Evolutionary conservation across 2,329 filamentous ascomycete species (phyloP).

Genomic region (Phyllosticta capitalensis): DNA sequence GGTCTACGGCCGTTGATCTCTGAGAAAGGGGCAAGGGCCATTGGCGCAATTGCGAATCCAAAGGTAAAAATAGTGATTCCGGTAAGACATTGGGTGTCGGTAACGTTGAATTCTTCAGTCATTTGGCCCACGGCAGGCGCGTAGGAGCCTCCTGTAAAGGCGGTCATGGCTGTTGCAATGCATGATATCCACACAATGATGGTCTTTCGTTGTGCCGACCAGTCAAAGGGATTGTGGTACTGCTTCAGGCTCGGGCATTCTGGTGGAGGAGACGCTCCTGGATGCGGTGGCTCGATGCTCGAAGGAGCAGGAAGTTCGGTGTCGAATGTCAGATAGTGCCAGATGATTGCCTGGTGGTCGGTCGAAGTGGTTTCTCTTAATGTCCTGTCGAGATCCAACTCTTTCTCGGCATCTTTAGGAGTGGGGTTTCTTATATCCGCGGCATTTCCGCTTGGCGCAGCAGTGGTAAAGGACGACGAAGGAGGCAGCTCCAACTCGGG

Average conservation of each 20-base stretch:
- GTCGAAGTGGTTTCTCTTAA: conserved; percentile 2
- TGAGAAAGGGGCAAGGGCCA: conserved; percentile 79
- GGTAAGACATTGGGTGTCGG: conserved; percentile 54
- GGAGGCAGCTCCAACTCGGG: conserved; percentile 27
- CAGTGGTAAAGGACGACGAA: conserved; percentile 13
- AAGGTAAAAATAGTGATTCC: conserved; percentile 73
- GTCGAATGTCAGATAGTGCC: conserved; percentile 53
- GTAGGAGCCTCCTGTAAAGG: conserved; percentile 74
- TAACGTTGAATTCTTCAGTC: conserved; percentile 54
- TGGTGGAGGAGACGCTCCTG: conserved; percentile 37
- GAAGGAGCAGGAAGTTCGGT: conserved; percentile 45
- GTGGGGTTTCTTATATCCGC: conserved; percentile 9
- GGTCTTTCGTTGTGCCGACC: conserved; percentile 60
- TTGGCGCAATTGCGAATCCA: conserved; percentile 75
- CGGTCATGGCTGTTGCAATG: conserved; percentile 64
- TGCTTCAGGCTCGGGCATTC: conserved; percentile 54
- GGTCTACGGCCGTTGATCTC: conserved; percentile 82
- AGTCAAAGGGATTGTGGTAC: conserved; percentile 62
- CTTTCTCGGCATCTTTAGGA: conserved; percentile 1
- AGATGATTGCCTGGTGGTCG: conserved; percentile 33
- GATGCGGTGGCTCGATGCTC: conserved; percentile 23
- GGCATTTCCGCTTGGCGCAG: conserved; percentile 7
- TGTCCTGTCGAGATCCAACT: neutral
- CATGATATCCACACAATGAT: conserved; percentile 66
- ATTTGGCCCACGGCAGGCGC: conserved; percentile 60